Conservation (phyloP, 176 grass and related monocot species). For the Eragrostis nindensis region DNA sequence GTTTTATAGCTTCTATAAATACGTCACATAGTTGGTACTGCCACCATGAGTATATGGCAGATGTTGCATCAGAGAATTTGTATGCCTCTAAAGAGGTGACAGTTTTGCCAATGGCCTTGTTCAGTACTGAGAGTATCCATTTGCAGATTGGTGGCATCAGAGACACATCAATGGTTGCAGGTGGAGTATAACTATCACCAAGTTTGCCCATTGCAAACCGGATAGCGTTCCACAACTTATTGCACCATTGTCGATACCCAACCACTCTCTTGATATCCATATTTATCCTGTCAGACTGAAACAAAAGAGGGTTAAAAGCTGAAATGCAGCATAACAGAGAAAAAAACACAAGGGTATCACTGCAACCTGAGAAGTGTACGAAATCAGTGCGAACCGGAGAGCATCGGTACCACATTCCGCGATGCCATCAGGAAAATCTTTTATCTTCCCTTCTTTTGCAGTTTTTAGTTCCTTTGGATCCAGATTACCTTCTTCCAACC, state of each 20-base stretch:
- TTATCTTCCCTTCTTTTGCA: conserved; percentile 72
- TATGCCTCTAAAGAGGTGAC: conserved; percentile 79
- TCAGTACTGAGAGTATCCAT: conserved; percentile 92
- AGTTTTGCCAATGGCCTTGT: conserved; percentile 74
- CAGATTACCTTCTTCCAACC: conserved; percentile 82
- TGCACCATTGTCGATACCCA: conserved; percentile 89
- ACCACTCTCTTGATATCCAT: conserved; percentile 88
- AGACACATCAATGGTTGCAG: conserved; percentile 54
- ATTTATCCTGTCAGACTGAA: conserved; percentile 90
- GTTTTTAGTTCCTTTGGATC: conserved; percentile 68
- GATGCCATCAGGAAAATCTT: conserved; percentile 94
- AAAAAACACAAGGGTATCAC: conserved; percentile 22
- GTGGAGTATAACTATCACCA: conserved; percentile 75
- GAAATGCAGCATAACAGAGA: conserved; percentile 17
- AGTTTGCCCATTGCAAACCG: conserved; percentile 89
- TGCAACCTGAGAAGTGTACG: conserved; percentile 81
- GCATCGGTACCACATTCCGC: conserved; percentile 92
- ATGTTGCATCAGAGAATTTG: conserved; percentile 88
- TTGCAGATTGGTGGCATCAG: conserved; percentile 74
- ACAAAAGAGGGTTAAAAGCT: conserved; percentile 25
- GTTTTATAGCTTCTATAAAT: conserved; percentile 93
- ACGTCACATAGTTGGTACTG: conserved; percentile 90
- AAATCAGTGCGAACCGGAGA: conserved; percentile 83
- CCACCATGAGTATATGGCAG: conserved; percentile 93
- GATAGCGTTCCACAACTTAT: conserved; percentile 95